Evolutionary conservation across 2,329 filamentous ascomycete species (phyloP), one percentile per base, ranked within the genome.

Genomic region (Penicillium sp.): DNA sequence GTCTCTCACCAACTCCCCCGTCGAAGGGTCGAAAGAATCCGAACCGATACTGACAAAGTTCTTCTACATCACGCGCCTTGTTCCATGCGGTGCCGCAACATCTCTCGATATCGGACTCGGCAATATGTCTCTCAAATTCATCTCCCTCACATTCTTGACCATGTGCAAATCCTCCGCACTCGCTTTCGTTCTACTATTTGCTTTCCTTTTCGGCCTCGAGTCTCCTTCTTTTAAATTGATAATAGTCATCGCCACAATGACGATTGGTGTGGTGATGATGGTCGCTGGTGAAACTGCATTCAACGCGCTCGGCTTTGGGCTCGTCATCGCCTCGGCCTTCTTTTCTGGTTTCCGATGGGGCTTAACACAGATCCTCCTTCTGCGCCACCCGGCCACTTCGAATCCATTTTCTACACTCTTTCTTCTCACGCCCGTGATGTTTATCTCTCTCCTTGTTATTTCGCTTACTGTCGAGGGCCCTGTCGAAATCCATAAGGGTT

Each of bases 121-220:
- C 58, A 99, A 99, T 68, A 96, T 91, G 72, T 96, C 91, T 46
- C 80, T 99, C 63, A 94, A 93, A 73, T 97, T 95, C 71, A 97
- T 99, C 64, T 92, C 90, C 34, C 84, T 99, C 61, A 97, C 93
- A 8, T 99, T 99, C 71, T 96, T 96, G 75, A 99, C 94, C 53
- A 97, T 99, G 94, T 97, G 94, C 77, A 99, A 99, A 81, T 97
- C 93, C 5, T 97, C 92, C 8, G 90, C 93, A 13, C 83, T 99
- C 18, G 92, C 90, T 37, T 99, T 97, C 68, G 94, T 99, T 48
- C 86, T 99, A 18, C 73, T 96, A 42, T 99, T 99, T 69, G 94
- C 94, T 56, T 96, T 99, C 68, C 71, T 96, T 41, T 97, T 99
- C 78, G 86, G 89, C 46, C 85, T 99, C 46, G 94, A 99, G 74